A percentile compares a stretch with the other conserved stretches of the same genome.
Conservation (phyloP, 1,284 basidiomycete species). For the Cryptococcus amylolentus region DNA sequence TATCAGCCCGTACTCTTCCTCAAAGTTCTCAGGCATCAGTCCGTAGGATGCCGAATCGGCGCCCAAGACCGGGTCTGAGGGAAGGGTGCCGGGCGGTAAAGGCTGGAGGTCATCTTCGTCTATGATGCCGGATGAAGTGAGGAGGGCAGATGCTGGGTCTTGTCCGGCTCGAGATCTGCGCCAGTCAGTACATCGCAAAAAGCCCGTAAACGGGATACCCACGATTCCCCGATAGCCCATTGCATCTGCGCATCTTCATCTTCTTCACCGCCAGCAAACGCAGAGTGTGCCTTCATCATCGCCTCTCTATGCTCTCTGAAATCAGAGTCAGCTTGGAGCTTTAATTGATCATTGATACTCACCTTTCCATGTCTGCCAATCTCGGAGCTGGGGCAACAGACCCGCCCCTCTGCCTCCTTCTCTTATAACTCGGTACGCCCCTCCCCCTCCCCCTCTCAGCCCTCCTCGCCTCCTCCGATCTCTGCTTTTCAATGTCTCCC, state of each 20-base stretch:
- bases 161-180: constrained; percentile 1
- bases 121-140: constrained; percentile 33
- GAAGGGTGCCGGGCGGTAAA: no score
- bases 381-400: constrained; percentile 20
- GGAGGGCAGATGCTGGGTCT: constrained; percentile 18
- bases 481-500: constrained; percentile 36
- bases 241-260: constrained; percentile 31
- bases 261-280: constrained; percentile 31
- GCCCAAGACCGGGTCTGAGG: background rate
- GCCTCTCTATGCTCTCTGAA: constrained; percentile 31
- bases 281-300: constrained; percentile 35
- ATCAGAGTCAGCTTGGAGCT: background rate
- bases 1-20: constrained; percentile 77
- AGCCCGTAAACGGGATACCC: background rate
- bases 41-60: constrained; percentile 24
- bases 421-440: constrained; percentile 59
- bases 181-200: background rate
- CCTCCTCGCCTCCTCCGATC: constrained; percentile 17
- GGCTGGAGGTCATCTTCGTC: constrained; percentile 36
- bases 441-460: constrained; percentile 28
- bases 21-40: constrained; percentile 57
- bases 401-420: constrained; percentile 37
- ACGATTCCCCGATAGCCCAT: constrained; percentile 36
- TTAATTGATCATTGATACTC: background rate
- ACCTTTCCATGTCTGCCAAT: constrained; percentile 23